Percentiles rank a stretch among this genome's conserved stretches.
Evolutionary conservation across 1,139 yeast species (phyloP).

Genomic region (Oligophagozyma castellii): DNA sequence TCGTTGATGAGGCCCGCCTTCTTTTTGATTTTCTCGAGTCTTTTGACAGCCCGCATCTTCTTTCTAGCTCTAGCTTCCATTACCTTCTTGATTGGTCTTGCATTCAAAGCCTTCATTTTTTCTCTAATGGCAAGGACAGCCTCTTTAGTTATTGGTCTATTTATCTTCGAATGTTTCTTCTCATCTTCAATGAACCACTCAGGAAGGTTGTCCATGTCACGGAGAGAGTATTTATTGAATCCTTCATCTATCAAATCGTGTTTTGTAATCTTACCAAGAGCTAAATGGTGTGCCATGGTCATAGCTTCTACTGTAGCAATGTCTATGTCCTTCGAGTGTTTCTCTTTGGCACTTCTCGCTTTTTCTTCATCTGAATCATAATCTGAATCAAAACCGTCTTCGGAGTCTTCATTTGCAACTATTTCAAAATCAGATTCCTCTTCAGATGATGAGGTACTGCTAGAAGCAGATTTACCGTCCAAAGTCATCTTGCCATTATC

Average conservation of each 20-base stretch:
- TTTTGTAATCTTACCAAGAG: slow-evolving; percentile 73
- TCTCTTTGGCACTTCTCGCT: slow-evolving; percentile 29
- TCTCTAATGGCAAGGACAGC: slow-evolving; percentile 89
- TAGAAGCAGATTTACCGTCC: no score
- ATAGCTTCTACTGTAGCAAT: slow-evolving; percentile 91
- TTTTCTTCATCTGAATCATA: slow-evolving; percentile 38
- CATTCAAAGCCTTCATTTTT: slow-evolving; percentile 79
- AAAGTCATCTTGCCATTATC: no score
- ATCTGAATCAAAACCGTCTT: slow-evolving; percentile 27
- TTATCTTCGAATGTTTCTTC: slow-evolving; percentile 66
- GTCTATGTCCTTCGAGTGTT: slow-evolving; percentile 54
- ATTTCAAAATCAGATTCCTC: slow-evolving; percentile 39
- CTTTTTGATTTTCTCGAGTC: slow-evolving; percentile 84
- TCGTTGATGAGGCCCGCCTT: slow-evolving; percentile 88
- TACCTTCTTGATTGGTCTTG: slow-evolving; percentile 96
- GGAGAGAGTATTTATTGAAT: slow-evolving; percentile 78
- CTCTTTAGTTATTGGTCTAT: slow-evolving; percentile 90
- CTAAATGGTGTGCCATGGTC: slow-evolving; percentile 95
- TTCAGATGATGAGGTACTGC: slow-evolving; percentile 6
- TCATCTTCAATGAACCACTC: slow-evolving; percentile 96
- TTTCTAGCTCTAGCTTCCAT: slow-evolving; percentile 95
- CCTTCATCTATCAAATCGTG: slow-evolving; percentile 84
- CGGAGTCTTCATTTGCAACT: slow-evolving; percentile 34
- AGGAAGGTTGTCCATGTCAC: slow-evolving; percentile 83
- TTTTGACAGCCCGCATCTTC: slow-evolving; percentile 82